Evolutionary conservation across 108 stramenopile species (phyloP).

Genomic region (Cyclotella choctawhatcheeana): DNA sequence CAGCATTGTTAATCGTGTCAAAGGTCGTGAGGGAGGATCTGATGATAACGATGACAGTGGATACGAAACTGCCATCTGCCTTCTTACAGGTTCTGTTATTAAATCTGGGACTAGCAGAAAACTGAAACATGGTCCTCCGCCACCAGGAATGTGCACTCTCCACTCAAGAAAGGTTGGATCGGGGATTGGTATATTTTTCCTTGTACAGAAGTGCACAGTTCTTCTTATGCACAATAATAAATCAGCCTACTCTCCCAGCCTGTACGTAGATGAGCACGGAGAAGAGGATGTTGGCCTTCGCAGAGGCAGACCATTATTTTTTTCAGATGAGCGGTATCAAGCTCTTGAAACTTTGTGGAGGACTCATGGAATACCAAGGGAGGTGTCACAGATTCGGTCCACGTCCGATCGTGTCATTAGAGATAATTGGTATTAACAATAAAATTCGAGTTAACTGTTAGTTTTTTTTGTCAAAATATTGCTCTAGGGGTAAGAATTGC

Average conservation of each 20-base stretch:
- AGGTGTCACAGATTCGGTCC: slow-evolving; percentile 90
- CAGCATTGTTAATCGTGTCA: slow-evolving; percentile 81
- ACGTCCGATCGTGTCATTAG: slow-evolving; percentile 91
- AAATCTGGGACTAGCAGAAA: slow-evolving; percentile 72
- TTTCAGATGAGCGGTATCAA: slow-evolving; percentile 80
- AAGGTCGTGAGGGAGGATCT: slow-evolving; percentile 66
- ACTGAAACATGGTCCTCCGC: slow-evolving; percentile 46
- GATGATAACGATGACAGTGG: slow-evolving; percentile 72
- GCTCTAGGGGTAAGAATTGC: too few species aligned
- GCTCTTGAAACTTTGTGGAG: slow-evolving; percentile 85
- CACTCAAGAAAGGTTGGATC: slow-evolving; percentile 85
- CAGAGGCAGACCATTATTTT: slow-evolving; percentile 86
- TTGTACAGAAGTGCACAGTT: slow-evolving; percentile 91
- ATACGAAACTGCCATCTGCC: slow-evolving; percentile 88
- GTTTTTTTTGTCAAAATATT: too few species aligned
- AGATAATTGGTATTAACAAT: slow-evolving; percentile 94
- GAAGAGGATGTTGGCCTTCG: slow-evolving; percentile 92
- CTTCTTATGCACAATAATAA: slow-evolving; percentile 94
- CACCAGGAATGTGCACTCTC: slow-evolving; percentile 86
- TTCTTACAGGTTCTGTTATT: slow-evolving; percentile 89
- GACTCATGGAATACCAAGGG: slow-evolving; percentile 84
- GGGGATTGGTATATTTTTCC: slow-evolving; percentile 91
- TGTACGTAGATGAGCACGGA: slow-evolving; percentile 93
- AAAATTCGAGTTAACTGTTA: too few species aligned
- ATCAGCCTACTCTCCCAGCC: slow-evolving; percentile 88